These are phyloP conservation scores for Mrakiaceae sp. DNA, from an alignment of 1,284 basidiomycete genomes.

Conservation along the genomic window DNA sequence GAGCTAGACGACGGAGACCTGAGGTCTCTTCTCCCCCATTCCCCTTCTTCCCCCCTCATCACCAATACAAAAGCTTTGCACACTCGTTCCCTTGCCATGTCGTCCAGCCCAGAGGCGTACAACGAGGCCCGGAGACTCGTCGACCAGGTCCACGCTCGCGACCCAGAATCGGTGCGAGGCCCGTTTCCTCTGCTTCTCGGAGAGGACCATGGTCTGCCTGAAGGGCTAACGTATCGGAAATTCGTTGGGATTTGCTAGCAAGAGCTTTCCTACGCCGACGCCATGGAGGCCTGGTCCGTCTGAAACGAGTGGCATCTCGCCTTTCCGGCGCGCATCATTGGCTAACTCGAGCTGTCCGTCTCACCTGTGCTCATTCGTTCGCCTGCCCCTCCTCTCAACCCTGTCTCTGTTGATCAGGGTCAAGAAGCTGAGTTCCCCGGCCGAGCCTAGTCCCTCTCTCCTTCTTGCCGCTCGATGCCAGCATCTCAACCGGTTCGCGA, in stretches of 20 bases:
- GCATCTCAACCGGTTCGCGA: constrained; percentile 27
- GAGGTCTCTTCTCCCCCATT: no score
- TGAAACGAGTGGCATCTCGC: neutral
- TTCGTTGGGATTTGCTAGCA: constrained; percentile 13
- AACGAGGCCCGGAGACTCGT: constrained; percentile 4
- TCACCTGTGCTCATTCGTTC: no score
- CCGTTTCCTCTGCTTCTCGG: neutral
- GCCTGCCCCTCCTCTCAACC: no score
- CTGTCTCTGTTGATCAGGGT: constrained; percentile 6
- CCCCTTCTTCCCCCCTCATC: no score
- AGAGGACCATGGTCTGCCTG: neutral
- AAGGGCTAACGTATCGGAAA: neutral
- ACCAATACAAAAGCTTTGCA: no score
- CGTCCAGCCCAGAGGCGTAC: constrained; percentile 15
- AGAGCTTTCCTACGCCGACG: constrained; percentile 27
- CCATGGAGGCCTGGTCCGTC: constrained; percentile 21
- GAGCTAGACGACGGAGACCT: no score
- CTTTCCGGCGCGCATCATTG: no score
- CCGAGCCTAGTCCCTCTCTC: constrained; percentile 19
- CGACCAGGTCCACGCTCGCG: constrained; percentile 16
- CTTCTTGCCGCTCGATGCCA: constrained; percentile 28
- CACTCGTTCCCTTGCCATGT: neutral
- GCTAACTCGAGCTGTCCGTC: no score
- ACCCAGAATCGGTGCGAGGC: constrained; percentile 9
- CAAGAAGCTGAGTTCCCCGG: constrained; percentile 14